These are phyloP conservation scores for Ligustrum vulgare DNA, from an alignment of 257 asterid genomes.

Conservation along the genomic window DNA sequence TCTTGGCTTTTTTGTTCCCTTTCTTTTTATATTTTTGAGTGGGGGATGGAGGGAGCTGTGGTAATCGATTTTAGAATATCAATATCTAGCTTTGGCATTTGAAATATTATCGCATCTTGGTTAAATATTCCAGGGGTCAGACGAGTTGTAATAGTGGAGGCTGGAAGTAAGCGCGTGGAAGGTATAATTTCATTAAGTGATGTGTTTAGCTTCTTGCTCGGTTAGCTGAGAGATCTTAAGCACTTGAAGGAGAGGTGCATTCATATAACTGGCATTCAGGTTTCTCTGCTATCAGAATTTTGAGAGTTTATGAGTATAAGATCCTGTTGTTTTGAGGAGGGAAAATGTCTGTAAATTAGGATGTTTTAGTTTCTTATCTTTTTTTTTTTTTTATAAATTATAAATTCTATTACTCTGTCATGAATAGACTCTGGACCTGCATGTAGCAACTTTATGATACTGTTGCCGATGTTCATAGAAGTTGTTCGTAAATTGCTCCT, in stretches of 20 bases:
- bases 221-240: constrained; percentile 35
- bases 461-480: not conserved
- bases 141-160: constrained; percentile 73
- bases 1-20: no score
- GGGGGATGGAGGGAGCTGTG: not conserved
- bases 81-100: not conserved
- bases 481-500: not conserved
- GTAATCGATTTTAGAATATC: not conserved
- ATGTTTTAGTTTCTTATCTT: constrained; percentile 28
- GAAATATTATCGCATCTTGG: not conserved
- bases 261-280: constrained; percentile 11
- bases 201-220: constrained; percentile 62
- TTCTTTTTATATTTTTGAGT: not conserved
- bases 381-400: no score
- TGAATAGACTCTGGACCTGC: not conserved
- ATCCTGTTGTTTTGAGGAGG: constrained; percentile 30
- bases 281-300: constrained; percentile 18
- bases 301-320: constrained; percentile 24
- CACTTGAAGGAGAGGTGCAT: constrained; percentile 25
- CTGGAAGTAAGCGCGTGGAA: constrained; percentile 77
- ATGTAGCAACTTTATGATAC: not conserved
- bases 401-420: no score
- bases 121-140: constrained; percentile 52
- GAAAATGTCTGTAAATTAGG: constrained; percentile 51
- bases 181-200: constrained; percentile 68